Evolutionary conservation across 495 filamentous ascomycete genomes (phyloP).

Genomic region (Xylaria palmicola): DNA sequence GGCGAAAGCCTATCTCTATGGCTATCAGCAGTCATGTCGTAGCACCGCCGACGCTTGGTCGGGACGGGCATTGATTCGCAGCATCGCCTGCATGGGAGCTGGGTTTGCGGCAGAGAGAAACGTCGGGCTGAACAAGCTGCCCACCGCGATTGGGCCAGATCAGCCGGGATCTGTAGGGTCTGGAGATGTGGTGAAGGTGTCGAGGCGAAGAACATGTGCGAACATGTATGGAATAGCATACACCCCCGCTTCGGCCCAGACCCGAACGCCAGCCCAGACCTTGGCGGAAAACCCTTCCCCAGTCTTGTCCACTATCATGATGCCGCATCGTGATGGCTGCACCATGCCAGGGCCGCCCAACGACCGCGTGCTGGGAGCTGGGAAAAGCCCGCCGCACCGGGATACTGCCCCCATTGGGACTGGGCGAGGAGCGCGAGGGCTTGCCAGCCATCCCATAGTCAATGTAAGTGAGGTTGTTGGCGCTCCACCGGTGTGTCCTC

Average conservation of each 20-base stretch:
- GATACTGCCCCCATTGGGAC: constrained; percentile 4
- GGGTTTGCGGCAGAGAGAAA: neutral
- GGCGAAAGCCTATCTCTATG: neutral
- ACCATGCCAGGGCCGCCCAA: neutral
- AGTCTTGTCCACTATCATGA: no score
- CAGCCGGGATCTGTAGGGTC: neutral
- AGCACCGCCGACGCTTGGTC: no score
- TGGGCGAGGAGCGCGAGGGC: neutral
- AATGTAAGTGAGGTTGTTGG: neutral
- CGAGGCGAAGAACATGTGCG: no score
- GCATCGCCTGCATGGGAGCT: no score
- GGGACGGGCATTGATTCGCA: no score
- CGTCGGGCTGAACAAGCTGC: neutral
- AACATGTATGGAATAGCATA: neutral
- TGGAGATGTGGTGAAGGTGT: neutral
- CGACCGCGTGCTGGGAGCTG: neutral
- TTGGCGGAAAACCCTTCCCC: constrained; percentile 1
- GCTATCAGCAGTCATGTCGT: neutral
- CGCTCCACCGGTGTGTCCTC: neutral
- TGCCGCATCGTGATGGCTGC: neutral
- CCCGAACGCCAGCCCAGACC: neutral
- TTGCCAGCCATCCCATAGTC: neutral
- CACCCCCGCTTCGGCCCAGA: neutral
- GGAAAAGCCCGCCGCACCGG: neutral
- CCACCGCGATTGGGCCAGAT: neutral